phyloP scores from a whole-genome alignment of 495 filamentous ascomycete species.

The Margaritispora aquatica region DNA sequence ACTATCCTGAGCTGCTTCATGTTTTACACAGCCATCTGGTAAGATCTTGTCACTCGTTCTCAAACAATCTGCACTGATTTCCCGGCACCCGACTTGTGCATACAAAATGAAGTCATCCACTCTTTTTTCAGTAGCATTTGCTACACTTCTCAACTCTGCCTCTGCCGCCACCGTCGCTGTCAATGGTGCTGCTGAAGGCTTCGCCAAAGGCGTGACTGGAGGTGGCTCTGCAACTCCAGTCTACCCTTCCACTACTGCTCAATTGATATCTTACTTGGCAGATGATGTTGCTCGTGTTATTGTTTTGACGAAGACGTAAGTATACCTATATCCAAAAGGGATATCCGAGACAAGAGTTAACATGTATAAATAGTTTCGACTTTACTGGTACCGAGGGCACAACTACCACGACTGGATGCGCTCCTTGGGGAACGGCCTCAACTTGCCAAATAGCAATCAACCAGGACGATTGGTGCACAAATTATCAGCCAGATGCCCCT shows the following conservation, averaged over 20 bases:
- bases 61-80: neutral
- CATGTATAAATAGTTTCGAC: conserved; percentile 36
- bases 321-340: neutral
- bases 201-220: conserved; percentile 35
- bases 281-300: conserved; percentile 41
- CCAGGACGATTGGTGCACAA: conserved; percentile 13
- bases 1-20: neutral
- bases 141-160: neutral
- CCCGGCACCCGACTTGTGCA: neutral
- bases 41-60: neutral
- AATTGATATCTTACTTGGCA: conserved; percentile 31
- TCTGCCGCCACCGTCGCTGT: conserved; percentile 17
- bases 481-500: neutral
- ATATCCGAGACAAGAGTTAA: too few species aligned
- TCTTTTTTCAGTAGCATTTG: neutral
- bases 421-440: conserved; percentile 25
- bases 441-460: conserved; percentile 42
- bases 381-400: conserved; percentile 36
- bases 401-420: conserved; percentile 33
- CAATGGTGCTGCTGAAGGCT: conserved; percentile 35
- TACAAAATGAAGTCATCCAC: neutral
- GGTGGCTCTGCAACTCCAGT: conserved; percentile 41
- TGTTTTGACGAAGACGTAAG: conserved; percentile 34
- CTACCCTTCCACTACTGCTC: conserved; percentile 33
- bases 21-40: neutral